Percentiles rank a stretch among this genome's conserved stretches.
Conservation (phyloP, 139 green algal species). For the Nannochloris sp. region DNA sequence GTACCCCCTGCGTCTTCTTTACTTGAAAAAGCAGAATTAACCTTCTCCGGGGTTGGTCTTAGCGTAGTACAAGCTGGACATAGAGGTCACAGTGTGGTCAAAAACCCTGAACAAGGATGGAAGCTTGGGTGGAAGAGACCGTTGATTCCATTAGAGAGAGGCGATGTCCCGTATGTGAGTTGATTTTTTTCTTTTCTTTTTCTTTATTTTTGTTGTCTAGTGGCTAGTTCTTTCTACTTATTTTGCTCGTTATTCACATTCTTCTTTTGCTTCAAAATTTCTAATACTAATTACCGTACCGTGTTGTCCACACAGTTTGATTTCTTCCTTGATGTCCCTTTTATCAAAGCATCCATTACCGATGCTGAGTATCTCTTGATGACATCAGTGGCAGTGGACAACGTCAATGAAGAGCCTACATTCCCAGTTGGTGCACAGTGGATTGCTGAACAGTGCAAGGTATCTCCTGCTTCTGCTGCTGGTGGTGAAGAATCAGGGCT, state of each 20-base stretch:
- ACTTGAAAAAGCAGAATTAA: conserved; percentile 33
- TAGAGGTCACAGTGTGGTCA: conserved; percentile 55
- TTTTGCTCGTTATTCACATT: background rate
- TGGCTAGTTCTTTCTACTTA: background rate
- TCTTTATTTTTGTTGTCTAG: too few species aligned
- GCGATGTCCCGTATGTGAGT: conserved; percentile 12
- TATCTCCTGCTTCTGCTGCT: background rate
- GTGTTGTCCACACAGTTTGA: conserved; percentile 24
- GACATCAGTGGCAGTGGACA: conserved; percentile 51
- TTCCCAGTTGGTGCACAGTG: background rate
- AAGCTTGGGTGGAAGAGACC: conserved; percentile 19
- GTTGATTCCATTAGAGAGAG: conserved; percentile 1
- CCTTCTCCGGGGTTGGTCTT: conserved; percentile 28
- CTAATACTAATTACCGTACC: background rate
- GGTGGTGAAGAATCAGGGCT: background rate
- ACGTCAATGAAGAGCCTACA: conserved; percentile 38
- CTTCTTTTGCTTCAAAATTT: background rate
- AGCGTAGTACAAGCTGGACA: conserved; percentile 25
- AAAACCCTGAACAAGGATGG: conserved; percentile 23
- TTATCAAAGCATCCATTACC: conserved; percentile 41
- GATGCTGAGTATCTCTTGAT: conserved; percentile 69
- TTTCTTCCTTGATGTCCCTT: conserved; percentile 46
- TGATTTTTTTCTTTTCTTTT: background rate
- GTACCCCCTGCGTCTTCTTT: conserved; percentile 5
- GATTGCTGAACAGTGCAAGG: conserved; percentile 1